A percentile compares a stretch with the other conserved stretches of the same genome.
These are phyloP conservation scores for Gardenia jasminoides DNA, from an alignment of 257 asterid species.

Conservation along the genomic window DNA sequence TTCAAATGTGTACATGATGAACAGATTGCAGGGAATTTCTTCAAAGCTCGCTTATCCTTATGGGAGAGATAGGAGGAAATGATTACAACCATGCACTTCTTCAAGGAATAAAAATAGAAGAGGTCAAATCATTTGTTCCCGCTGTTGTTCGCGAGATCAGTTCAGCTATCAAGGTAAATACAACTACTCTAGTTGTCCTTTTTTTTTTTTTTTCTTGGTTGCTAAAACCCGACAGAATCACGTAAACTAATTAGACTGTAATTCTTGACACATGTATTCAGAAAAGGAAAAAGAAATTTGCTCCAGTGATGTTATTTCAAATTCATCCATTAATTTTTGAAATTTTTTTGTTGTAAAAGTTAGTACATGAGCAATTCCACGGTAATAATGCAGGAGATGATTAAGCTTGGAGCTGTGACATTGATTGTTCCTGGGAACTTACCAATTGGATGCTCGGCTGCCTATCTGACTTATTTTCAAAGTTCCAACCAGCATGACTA, in stretches of 20 bases:
- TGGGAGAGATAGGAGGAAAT: constrained; percentile 62
- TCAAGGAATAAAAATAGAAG: constrained; percentile 10
- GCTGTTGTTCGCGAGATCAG: background rate
- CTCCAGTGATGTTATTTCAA: too few species aligned
- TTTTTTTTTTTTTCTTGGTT: too few species aligned
- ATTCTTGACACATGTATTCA: too few species aligned
- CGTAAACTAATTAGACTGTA: too few species aligned
- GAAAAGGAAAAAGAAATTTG: too few species aligned
- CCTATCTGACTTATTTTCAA: constrained; percentile 27
- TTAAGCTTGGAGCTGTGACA: constrained; percentile 46
- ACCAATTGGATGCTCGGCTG: constrained; percentile 49
- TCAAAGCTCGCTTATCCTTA: constrained; percentile 31
- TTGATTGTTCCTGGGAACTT: constrained; percentile 48
- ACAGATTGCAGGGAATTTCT: constrained; percentile 37
- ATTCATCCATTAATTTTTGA: too few species aligned
- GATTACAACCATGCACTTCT: constrained; percentile 38
- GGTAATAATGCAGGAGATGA: constrained; percentile 33
- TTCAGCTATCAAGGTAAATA: background rate
- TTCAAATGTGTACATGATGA: background rate
- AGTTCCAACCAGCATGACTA: constrained; percentile 8
- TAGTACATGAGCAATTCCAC: background rate
- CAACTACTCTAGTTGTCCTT: background rate
- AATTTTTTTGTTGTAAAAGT: background rate
- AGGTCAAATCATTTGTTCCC: background rate
- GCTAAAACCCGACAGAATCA: too few species aligned